A percentile compares a stretch with the other conserved stretches of the same genome.
Evolutionary conservation across 192 early-diverging fungal species (phyloP).

Genomic region (Entomortierella beljakovae): DNA sequence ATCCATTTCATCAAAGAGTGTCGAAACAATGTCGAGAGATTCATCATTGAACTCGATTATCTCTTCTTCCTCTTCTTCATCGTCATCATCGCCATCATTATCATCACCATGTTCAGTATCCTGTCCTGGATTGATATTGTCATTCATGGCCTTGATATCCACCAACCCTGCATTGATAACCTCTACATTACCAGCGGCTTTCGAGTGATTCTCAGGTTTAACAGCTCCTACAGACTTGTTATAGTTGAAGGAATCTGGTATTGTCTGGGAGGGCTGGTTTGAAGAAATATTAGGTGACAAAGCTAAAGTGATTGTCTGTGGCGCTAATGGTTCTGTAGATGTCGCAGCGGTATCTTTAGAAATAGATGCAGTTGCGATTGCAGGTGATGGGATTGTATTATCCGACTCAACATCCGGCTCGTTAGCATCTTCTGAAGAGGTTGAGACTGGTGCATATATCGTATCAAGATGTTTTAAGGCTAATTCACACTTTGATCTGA

Average conservation of each 20-base stretch:
- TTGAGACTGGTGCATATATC: background rate
- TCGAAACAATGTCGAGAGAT: constrained; percentile 1
- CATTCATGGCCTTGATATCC: background rate
- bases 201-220: background rate
- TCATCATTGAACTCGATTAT: background rate
- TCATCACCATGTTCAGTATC: background rate
- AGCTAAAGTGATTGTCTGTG: too few species aligned
- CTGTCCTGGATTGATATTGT: background rate
- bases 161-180: too few species aligned
- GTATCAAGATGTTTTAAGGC: constrained; percentile 14
- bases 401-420: too few species aligned
- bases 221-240: too few species aligned
- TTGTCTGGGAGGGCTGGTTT: too few species aligned
- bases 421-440: too few species aligned
- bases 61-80: background rate
- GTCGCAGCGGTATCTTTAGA: too few species aligned
- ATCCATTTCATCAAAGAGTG: constrained; percentile 28
- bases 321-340: too few species aligned
- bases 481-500: constrained; percentile 21
- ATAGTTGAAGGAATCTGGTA: too few species aligned
- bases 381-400: too few species aligned
- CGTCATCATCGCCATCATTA: background rate
- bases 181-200: background rate
- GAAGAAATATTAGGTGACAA: too few species aligned
- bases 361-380: too few species aligned